These are phyloP conservation scores for Fusarium sp. DNA, from an alignment of 2,329 filamentous ascomycete species.

Conservation along the genomic window DNA sequence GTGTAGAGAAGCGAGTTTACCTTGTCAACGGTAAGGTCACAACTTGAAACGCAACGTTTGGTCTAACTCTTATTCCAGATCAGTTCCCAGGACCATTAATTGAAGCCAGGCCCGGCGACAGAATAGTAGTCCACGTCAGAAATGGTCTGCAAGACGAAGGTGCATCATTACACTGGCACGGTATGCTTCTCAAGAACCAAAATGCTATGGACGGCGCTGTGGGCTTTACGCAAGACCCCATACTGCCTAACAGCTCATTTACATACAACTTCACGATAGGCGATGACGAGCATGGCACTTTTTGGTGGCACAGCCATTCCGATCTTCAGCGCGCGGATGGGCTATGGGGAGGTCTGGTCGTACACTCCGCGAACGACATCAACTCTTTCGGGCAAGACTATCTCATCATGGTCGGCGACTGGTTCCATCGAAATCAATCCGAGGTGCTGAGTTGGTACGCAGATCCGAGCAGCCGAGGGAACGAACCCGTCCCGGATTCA, in stretches of 20 bases:
- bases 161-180: conserved; percentile 10
- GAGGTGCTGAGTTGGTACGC: conserved; percentile 7
- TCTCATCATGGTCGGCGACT: background rate
- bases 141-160: background rate
- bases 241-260: rapidly evolving
- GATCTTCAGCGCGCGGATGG: conserved; percentile 12
- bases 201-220: conserved; percentile 11
- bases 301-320: conserved; percentile 15
- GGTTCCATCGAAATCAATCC: background rate
- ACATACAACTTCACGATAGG: background rate
- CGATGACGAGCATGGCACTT: background rate
- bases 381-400: background rate
- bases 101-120: background rate
- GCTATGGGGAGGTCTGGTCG: background rate
- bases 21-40: background rate
- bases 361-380: background rate
- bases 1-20: background rate
- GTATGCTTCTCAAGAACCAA: background rate
- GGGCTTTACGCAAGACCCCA: background rate
- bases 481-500: conserved; percentile 14
- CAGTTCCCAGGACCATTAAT: background rate
- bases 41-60: rapidly evolving
- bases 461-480: conserved; percentile 8
- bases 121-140: background rate
- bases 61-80: background rate